Evolutionary conservation across 2,329 filamentous ascomycete genomes (phyloP), one percentile per base, ranked within the genome.

Genomic region (Aureobasidium mangrovei): DNA sequence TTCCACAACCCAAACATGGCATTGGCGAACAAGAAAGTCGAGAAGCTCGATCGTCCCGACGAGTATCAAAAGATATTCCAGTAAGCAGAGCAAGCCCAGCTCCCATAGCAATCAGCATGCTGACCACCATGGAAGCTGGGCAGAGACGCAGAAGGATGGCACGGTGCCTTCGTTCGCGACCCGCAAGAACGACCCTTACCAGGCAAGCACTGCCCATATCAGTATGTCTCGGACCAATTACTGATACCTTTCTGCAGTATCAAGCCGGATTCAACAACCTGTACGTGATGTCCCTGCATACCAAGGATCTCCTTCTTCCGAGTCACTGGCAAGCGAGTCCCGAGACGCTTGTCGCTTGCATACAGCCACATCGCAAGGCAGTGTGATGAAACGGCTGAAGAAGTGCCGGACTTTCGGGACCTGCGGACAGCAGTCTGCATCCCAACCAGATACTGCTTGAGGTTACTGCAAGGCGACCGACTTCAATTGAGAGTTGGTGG

Each of bases 81-180:
- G 57, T 58, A 58, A 48, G 51, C 40, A 12, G 10, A 36, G 18
- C 12, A 43, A 39, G 3, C 35, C 31, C 18, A 38, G 10, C 0
- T 5, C 40, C 18, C 12, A 27, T 24, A 18, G n/a, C 18, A 3
- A 39, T 29, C 39, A 40, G 33, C 39, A 38, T 5, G 41, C 51
- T 56, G 41, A 58, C 41, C 33, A 36, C 26, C 27, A 39, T 53
- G 18, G 8, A 42, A 58, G 57, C 62, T 82, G 79, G 79, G 79
- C 78, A 0, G 77, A 80, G 62, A 81, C 78, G n/a, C 79, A 82
- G 59, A 74, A 80, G 61, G 72, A 81, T 62, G 79, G 74, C 0
- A 61, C 69, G 0, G 73, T 81, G 28, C 78, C 77, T 8, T 79
- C 77, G 0, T 82, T 81, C 59, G 71, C 67, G 3, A 73, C 70